Percentiles rank a stretch among this genome's conserved stretches.
Evolutionary conservation across 306 rosid genomes (phyloP).

Genomic region (Chamaecrista fasciculata): DNA sequence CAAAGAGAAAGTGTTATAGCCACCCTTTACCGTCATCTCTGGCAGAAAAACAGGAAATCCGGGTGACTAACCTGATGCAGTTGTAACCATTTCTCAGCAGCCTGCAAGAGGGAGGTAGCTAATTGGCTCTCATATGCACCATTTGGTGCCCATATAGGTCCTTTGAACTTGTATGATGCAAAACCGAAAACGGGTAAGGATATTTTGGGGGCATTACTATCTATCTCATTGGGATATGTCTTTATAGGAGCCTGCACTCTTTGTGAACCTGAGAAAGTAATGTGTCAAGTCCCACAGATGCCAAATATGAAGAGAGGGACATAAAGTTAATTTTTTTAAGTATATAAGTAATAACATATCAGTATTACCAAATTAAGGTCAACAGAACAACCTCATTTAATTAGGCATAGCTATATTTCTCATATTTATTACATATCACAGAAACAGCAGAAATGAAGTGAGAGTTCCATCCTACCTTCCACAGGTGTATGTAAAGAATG

Average conservation of each 20-base stretch:
- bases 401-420: not conserved
- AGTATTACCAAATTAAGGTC: not conserved
- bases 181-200: conserved; percentile 60
- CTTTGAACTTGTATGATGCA: conserved; percentile 75
- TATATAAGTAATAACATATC: not conserved
- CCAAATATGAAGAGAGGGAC: not conserved
- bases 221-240: conserved; percentile 41
- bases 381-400: not conserved
- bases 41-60: conserved; percentile 62
- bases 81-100: conserved; percentile 49
- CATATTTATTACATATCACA: not conserved
- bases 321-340: not conserved
- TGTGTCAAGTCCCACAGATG: not conserved
- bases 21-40: conserved; percentile 32
- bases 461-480: conserved; percentile 44
- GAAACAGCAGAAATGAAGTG: not conserved
- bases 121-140: conserved; percentile 50
- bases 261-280: conserved; percentile 51
- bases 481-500: conserved; percentile 50
- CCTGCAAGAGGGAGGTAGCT: conserved; percentile 49
- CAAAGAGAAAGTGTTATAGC: conserved; percentile 18
- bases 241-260: conserved; percentile 37
- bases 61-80: conserved; percentile 54
- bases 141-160: conserved; percentile 60
- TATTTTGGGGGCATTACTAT: conserved; percentile 49